Conservation (phyloP, 2,329 filamentous ascomycete species). For the Curvularia sp. region DNA sequence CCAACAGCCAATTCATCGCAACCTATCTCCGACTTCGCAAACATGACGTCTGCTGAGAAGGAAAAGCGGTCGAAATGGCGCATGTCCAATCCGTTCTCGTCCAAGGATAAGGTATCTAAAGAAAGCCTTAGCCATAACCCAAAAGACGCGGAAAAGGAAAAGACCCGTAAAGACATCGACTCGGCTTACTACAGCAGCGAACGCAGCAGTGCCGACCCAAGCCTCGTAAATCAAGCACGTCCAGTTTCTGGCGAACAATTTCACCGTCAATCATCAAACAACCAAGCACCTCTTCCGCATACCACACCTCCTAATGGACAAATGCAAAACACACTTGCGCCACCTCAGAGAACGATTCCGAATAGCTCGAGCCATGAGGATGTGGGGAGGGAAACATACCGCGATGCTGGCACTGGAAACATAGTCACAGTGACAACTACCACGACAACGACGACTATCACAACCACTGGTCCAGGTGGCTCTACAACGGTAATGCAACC, state of each 20-base stretch:
- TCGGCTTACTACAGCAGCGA: slow-evolving; percentile 49
- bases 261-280: slow-evolving; percentile 23
- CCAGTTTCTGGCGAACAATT: slow-evolving; percentile 41
- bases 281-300: slow-evolving; percentile 25
- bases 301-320: slow-evolving; percentile 13
- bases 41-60: slow-evolving; percentile 34
- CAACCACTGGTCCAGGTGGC: slow-evolving; percentile 46
- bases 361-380: slow-evolving; percentile 36
- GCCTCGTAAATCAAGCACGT: slow-evolving; percentile 40
- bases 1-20: slow-evolving; percentile 29
- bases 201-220: slow-evolving; percentile 42
- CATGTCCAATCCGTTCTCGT: slow-evolving; percentile 48
- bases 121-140: slow-evolving; percentile 16
- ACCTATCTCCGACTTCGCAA: slow-evolving; percentile 26
- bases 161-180: slow-evolving; percentile 31
- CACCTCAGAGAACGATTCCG: slow-evolving; percentile 24
- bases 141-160: slow-evolving; percentile 23
- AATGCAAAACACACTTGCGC: slow-evolving; percentile 23
- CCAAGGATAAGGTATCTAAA: slow-evolving; percentile 41
- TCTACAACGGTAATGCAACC: slow-evolving; percentile 45
- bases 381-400: slow-evolving; percentile 40
- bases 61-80: slow-evolving; percentile 50
- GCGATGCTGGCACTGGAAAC: slow-evolving; percentile 43
- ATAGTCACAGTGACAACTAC: slow-evolving; percentile 48
- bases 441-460: slow-evolving; percentile 49